phyloP scores from a whole-genome alignment of 306 rosid genomes.

The Vigna trinervia region DNA sequence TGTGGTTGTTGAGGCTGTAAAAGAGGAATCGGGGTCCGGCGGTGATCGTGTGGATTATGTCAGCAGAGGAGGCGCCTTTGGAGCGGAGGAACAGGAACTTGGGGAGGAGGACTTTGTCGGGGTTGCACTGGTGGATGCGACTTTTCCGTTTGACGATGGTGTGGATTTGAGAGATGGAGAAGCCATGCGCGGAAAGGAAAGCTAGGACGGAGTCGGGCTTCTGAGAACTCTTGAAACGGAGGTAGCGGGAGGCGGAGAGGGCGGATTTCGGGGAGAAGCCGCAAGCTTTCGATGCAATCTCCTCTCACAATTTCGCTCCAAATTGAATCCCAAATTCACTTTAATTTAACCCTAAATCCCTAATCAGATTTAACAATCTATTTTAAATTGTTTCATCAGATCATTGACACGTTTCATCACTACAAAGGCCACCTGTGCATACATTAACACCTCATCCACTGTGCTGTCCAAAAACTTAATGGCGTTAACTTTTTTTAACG shows the following conservation, averaged over 20 bases:
- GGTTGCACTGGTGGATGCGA: neutral
- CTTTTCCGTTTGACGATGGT: neutral
- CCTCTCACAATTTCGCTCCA: too few species aligned
- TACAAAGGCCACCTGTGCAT: too few species aligned
- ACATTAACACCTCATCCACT: too few species aligned
- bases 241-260: neutral
- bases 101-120: constrained; percentile 23
- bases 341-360: too few species aligned
- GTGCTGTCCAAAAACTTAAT: too few species aligned
- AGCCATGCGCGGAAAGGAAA: constrained; percentile 7
- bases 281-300: neutral
- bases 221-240: neutral
- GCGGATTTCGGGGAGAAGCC: constrained; percentile 48
- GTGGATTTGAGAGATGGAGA: neutral
- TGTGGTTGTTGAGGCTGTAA: neutral
- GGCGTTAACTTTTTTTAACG: too few species aligned
- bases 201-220: neutral
- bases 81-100: constrained; percentile 43
- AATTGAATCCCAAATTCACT: too few species aligned
- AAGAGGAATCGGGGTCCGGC: neutral
- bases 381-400: too few species aligned
- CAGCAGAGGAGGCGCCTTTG: constrained; percentile 38
- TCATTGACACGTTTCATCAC: too few species aligned
- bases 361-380: too few species aligned
- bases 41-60: constrained; percentile 23